Conservation (phyloP, 2,329 filamentous ascomycete species). For the Sporothrix pallida region DNA sequence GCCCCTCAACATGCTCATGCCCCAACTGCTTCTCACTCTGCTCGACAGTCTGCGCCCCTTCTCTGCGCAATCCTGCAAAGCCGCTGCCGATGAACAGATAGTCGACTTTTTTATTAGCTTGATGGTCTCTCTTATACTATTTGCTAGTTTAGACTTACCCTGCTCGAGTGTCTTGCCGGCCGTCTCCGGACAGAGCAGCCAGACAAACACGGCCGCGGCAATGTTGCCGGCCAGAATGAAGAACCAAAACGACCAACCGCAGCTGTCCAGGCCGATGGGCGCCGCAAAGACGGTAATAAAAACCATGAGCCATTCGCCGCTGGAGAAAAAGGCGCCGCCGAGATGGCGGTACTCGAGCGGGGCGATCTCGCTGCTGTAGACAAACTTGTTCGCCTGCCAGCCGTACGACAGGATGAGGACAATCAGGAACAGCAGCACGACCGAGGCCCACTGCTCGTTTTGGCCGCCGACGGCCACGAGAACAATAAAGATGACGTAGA, state of each 20-base stretch:
- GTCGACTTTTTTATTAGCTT: too few species aligned
- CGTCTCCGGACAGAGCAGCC: conserved; percentile 27
- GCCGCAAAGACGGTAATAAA: conserved; percentile 28
- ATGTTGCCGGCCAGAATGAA: conserved; percentile 17
- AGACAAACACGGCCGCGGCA: conserved; percentile 11
- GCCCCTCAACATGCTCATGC: too few species aligned
- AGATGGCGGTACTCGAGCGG: conserved; percentile 27
- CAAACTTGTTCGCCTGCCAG: conserved; percentile 10
- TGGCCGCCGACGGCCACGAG: not conserved
- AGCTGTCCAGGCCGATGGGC: conserved; percentile 18
- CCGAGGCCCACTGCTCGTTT: not conserved
- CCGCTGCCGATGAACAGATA: too few species aligned
- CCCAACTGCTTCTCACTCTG: too few species aligned
- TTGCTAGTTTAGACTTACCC: not conserved
- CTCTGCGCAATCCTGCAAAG: too few species aligned
- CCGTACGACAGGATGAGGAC: conserved; percentile 17
- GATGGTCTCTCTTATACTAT: too few species aligned
- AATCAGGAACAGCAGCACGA: conserved; percentile 2
- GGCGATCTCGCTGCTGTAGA: conserved; percentile 28
- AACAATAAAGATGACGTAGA: conserved; percentile 19
- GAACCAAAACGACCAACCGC: conserved; percentile 28
- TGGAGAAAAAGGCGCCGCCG: conserved; percentile 10
- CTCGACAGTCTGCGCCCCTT: too few species aligned
- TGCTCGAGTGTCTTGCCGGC: conserved; percentile 21
- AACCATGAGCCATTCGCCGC: conserved; percentile 21